Evolutionary conservation across 2,329 filamentous ascomycete species (phyloP).

Genomic region (Scedosporium boydii): DNA sequence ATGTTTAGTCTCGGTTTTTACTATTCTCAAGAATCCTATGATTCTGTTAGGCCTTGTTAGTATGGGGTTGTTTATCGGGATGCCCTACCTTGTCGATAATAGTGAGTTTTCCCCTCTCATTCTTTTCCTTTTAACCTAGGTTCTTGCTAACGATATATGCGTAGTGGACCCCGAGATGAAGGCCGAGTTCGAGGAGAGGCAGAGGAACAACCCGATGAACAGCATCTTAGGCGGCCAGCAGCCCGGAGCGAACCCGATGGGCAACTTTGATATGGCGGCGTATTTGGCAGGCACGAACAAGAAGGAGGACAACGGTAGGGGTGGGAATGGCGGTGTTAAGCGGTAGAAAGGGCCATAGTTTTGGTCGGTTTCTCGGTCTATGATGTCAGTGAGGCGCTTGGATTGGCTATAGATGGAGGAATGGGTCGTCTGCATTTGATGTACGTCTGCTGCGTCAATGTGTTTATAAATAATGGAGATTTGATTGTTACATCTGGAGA

Average conservation of each 20-base stretch:
- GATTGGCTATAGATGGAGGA: not conserved
- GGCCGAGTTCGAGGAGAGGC: conserved; percentile 85
- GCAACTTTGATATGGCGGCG: conserved; percentile 52
- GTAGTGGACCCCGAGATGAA: conserved; percentile 94
- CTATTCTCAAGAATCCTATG: conserved; percentile 89
- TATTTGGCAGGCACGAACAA: conserved; percentile 50
- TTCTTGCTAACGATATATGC: conserved; percentile 9
- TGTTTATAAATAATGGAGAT: too few relatives aligned
- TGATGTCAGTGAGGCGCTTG: not conserved
- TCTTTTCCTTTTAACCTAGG: not conserved
- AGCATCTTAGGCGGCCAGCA: conserved; percentile 36
- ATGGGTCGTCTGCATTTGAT: not conserved
- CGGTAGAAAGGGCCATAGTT: not conserved
- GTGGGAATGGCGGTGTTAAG: not conserved
- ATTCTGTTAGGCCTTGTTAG: conserved; percentile 83
- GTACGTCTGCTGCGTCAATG: too few relatives aligned
- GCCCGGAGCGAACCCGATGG: conserved; percentile 32
- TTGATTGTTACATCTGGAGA: too few relatives aligned
- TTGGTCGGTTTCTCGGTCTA: not conserved
- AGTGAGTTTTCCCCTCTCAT: conserved; percentile 54
- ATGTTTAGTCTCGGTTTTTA: conserved; percentile 61
- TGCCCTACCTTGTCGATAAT: conserved; percentile 93
- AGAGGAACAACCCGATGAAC: conserved; percentile 63
- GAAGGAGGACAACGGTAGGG: conserved; percentile 23
- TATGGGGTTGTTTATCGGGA: conserved; percentile 75